These are phyloP conservation scores for Hypomontagnella submonticulosa DNA, from an alignment of 495 filamentous ascomycete genomes.

Conservation along the genomic window DNA sequence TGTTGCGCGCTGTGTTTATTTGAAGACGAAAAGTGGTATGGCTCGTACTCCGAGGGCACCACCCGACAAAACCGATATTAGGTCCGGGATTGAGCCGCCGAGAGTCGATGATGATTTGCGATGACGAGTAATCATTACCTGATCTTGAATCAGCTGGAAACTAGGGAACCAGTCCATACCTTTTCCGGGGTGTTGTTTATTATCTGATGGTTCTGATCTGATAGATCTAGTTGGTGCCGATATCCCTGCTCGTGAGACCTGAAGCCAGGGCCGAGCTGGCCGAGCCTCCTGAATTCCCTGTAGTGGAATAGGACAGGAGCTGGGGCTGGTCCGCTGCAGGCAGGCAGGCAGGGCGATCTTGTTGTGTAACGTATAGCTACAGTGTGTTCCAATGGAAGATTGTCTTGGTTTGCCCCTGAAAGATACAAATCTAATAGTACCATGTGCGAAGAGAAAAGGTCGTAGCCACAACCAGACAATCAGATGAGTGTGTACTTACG, in stretches of 20 bases:
- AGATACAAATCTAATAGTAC: too few species aligned
- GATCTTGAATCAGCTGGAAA: constrained; percentile 43
- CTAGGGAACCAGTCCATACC: constrained; percentile 25
- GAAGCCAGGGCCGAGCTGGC: constrained; percentile 31
- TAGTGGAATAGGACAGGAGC: constrained; percentile 9
- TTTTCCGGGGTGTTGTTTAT: constrained; percentile 31
- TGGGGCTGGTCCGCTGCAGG: constrained; percentile 3
- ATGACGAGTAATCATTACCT: constrained; percentile 36
- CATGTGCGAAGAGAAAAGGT: too few species aligned
- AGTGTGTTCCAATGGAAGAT: too few species aligned
- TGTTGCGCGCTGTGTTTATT: neutral
- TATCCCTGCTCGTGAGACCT: constrained; percentile 37
- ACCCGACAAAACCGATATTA: constrained; percentile 40
- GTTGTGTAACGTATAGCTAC: too few species aligned
- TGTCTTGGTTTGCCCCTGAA: too few species aligned
- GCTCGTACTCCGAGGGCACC: constrained; percentile 31
- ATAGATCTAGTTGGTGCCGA: constrained; percentile 37
- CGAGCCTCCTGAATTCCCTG: constrained; percentile 24
- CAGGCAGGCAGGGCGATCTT: too few species aligned
- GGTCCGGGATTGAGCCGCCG: constrained; percentile 14
- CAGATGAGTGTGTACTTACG: too few species aligned
- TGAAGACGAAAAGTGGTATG: too few species aligned
- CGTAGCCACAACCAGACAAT: too few species aligned
- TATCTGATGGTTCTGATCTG: constrained; percentile 41
- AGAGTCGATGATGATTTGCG: constrained; percentile 22